Percentiles rank a stretch among this genome's conserved stretches.
phyloP scores from a whole-genome alignment of 2,329 filamentous ascomycete species.

The Coniella lustricola region DNA sequence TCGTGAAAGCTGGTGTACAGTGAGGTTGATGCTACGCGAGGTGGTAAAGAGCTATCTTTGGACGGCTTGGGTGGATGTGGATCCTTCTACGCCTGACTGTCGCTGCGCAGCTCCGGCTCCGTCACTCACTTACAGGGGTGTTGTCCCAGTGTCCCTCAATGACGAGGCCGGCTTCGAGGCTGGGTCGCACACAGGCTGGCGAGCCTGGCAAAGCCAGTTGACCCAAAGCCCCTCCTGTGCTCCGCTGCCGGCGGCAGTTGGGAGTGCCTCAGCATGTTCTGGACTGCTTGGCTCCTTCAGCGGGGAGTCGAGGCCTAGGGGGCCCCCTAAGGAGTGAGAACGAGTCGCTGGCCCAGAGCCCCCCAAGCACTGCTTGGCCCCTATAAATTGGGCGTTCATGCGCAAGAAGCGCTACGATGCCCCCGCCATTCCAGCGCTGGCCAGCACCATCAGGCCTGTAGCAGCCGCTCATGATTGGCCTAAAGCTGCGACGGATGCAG shows the following conservation, averaged over 20 bases:
- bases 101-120: constrained; percentile 5
- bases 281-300: background rate
- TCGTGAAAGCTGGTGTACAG: constrained; percentile 3
- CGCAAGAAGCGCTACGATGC: constrained; percentile 3
- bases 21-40: background rate
- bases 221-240: too few relatives aligned
- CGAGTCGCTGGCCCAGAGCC: background rate
- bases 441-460: too few relatives aligned
- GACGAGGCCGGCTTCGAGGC: constrained; percentile 2
- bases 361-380: too few relatives aligned
- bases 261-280: background rate
- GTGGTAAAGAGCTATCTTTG: background rate
- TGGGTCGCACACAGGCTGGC: background rate
- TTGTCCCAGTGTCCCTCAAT: background rate
- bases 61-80: constrained; percentile 8
- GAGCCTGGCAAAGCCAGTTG: too few relatives aligned
- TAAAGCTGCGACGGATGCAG: background rate
- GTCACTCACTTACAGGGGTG: constrained; percentile 2
- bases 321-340: too few relatives aligned
- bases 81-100: constrained; percentile 9
- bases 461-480: constrained; percentile 3
- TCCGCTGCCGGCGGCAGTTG: background rate
- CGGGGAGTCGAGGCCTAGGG: too few relatives aligned
- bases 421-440: constrained; percentile 2
- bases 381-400: background rate